Evolutionary conservation across 169 alveolate species (phyloP), one percentile per base, ranked within the genome.

Genomic region (Cytauxzoon felis): DNA sequence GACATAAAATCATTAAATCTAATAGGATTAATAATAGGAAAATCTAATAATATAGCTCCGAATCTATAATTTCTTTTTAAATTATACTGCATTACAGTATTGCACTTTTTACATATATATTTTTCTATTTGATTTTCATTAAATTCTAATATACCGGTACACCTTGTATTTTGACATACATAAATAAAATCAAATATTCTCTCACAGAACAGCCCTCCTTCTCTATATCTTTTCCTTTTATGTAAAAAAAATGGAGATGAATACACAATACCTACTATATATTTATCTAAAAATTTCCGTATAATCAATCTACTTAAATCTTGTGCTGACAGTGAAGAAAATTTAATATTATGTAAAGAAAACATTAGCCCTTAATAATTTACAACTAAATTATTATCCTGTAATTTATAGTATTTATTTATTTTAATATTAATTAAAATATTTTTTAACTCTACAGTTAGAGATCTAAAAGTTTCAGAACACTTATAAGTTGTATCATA

Each of bases 171-270:
- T 66, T 38, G 21, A 40, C 83, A 76, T 1, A 80, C 27, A 76
- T 24, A n/a, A 45, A 49, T 47, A 67, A 71, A 80, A 0, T 82
- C 86, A 57, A 76, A 76, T 56, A 68, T 76, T 53, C 54, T 32
- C 51, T 76, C 86, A 61, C 86, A 76, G 49, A 76, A 69, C 59
- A 76, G 59, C 11, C 86, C 68, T 43, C 65, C 65, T 30, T 34
- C 16, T 69, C 53, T 42, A 27, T 45, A 65, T 7, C 61, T 32
- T 34, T 68, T 80, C 33, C 32, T 76, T 68, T 75, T 75, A 75
- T 69, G 78, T 23, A 69, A 33, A 53, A 32, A 69, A 32, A 30
- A 53, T 45, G 64, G 47, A 3, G 85, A 80, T 60, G 38, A 48
- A 34, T 40, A 16, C 24, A 75, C 9, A 67, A 54, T 26, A 1